Evolutionary conservation across 108 stramenopile species (phyloP).

Genomic region (Fragilaria radians): DNA sequence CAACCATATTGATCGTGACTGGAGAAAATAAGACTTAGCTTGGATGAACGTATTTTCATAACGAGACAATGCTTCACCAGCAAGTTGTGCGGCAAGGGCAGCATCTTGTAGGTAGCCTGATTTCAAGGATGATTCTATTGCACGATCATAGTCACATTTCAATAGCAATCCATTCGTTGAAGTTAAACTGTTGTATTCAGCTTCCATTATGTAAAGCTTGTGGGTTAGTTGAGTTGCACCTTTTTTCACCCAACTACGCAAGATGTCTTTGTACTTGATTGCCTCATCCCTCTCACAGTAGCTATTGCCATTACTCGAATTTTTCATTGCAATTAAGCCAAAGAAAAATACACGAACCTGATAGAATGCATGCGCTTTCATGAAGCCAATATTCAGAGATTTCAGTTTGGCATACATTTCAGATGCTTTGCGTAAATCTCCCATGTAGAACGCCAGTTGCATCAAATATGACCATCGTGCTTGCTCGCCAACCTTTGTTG

Average conservation of each 20-base stretch:
- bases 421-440: background rate
- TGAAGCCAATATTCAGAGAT: background rate
- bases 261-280: background rate
- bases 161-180: background rate
- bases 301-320: background rate
- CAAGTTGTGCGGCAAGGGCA: background rate
- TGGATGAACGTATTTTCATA: background rate
- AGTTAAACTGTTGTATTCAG: background rate
- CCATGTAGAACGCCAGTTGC: constrained; percentile 4
- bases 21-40: background rate
- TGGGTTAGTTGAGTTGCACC: background rate
- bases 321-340: background rate
- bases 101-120: background rate
- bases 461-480: background rate
- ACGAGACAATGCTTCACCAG: background rate
- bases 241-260: background rate
- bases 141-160: background rate
- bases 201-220: background rate
- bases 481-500: background rate
- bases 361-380: background rate
- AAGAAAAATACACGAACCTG: constrained; percentile 3
- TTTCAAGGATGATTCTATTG: background rate
- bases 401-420: background rate
- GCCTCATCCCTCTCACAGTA: background rate
- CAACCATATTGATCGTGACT: background rate